Percentiles rank a stretch among this genome's conserved stretches.
phyloP scores from a whole-genome alignment of 2,329 filamentous ascomycete genomes.

The Hirsutella minnesotensis region DNA sequence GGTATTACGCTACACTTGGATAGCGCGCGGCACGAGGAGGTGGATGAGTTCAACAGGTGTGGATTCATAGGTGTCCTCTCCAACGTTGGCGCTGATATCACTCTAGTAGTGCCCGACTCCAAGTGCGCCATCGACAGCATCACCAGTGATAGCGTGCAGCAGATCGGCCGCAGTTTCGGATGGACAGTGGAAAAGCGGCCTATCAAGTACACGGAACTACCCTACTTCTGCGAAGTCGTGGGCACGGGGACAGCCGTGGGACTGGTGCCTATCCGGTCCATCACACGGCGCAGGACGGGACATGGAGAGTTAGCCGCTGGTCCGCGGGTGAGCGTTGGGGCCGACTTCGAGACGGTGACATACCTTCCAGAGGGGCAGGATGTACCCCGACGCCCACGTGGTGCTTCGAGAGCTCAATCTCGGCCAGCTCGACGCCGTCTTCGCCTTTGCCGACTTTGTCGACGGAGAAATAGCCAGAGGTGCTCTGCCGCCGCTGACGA shows the following conservation, averaged over 20 bases:
- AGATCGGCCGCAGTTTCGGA: no score
- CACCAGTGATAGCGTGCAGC: no score
- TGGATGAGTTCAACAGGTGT: constrained; percentile 93
- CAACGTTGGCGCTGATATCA: no score
- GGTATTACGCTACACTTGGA: constrained; percentile 95
- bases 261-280: constrained; percentile 82
- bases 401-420: no score
- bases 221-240: constrained; percentile 59
- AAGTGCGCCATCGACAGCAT: no score
- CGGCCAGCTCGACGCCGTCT: no score
- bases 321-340: constrained; percentile 25
- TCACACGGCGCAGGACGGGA: constrained; percentile 48
- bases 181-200: constrained; percentile 61
- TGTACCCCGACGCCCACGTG: no score
- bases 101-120: no score
- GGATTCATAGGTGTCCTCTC: constrained; percentile 82
- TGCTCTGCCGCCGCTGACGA: no score
- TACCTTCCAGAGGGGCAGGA: constrained; percentile 41
- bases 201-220: constrained; percentile 50
- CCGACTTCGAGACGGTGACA: constrained; percentile 34
- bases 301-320: constrained; percentile 15
- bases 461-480: no score
- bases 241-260: constrained; percentile 87
- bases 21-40: constrained; percentile 67
- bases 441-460: no score